Evolutionary conservation across 2,329 filamentous ascomycete species (phyloP), one percentile per base, ranked within the genome.

Genomic region (Akanthomyces dipterigenus): DNA sequence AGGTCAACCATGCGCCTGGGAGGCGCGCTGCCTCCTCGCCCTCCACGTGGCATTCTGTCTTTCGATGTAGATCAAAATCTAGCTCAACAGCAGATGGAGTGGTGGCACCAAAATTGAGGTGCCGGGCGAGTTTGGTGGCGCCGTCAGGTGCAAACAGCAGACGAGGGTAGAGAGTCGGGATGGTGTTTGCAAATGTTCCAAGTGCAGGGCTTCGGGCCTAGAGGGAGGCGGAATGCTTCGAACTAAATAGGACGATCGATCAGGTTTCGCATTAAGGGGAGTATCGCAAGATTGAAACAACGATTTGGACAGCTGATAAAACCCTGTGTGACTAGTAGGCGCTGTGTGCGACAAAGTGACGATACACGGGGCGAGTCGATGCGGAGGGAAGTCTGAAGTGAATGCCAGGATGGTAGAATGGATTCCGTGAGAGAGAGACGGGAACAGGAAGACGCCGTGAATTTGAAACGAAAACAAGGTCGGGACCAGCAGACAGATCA

Each of bases 1-100:
- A 86, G 66, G 63, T 85, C 82, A 45, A 80, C 76, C 42, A 80
- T 74, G 20, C 79, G 77, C 62, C 76, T 77, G 62, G 71, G 69
- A 45, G 69, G 67, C 53, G 68, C 73, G 62, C 69, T 71, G 54
- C 66, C 66, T 60, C 67, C 70, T 65, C 75, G 70, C 54, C 74
- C 71, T 54, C 74, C 74, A 60, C 77, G 73, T 56, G 71, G 73
- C 78, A 80, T 80, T 63, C 22, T 66, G 61, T 63, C 28, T 20
- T 38, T 46, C 20, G 49, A 49, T 58, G 28, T n/a, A 20, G 8
- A 46, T 54, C 40, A 50, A 31, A 31, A 58, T 22, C n/a, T 43
- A 36, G 34, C 24, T 43, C 34, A 64, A 64, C 48, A 42, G 26
- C 45, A 57, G 20, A 57, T 48, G 43, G 24, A 49, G 59, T 43